Evolutionary conservation across 225 moss, liverwort and hornwort genomes (phyloP), one percentile per base, ranked within the genome.

Genomic region (Neckera pumila): DNA sequence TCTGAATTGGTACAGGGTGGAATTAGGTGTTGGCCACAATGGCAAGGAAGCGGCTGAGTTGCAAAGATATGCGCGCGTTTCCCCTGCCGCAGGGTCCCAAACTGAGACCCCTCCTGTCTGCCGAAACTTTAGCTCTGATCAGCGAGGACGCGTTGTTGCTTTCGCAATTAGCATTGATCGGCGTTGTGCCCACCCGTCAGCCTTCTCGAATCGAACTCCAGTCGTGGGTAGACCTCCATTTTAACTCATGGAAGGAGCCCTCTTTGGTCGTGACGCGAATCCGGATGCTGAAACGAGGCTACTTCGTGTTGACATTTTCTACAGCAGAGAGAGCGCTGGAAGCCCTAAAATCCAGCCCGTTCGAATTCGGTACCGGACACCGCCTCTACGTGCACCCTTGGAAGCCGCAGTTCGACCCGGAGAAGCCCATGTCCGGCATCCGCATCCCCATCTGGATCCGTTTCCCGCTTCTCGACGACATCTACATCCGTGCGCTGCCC

Each of bases 391-490:
- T 92, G 20, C 92, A 92, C 56, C 86, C 92, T 18, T 92, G 92
- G 92, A 92, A 88, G 86, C 92, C 92, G 61, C 90, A 92, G 88
- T 92, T 92, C 30, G 90, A 92, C 56, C 92, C 92, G 7, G 92
- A 92, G 86, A 92, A 86, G 86, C 92, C 92, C 75, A 88, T 92
- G 92, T 88, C 90, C 61, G 92, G 92, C 67, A 92, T 92, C 75
- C 92, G 92, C 12, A 92, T 92, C 86, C 92, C 92, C 38, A 86
- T 92, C 56, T 92, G 92, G 92, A 92, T 92, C 27, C 90, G 92
- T 60, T 92, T 92, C 88, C 92, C 90, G 17, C 86, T 90, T 74
- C 90, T 92, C 3, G 92, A 92, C 30, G 92, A 92, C 62, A 90
- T 92, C 79, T 92, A 88, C 75, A 66, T 92, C 79, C 67, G 92